Conservation (phyloP, 805 yeast species). For the Zygosaccharomyces kombuchaensis region DNA sequence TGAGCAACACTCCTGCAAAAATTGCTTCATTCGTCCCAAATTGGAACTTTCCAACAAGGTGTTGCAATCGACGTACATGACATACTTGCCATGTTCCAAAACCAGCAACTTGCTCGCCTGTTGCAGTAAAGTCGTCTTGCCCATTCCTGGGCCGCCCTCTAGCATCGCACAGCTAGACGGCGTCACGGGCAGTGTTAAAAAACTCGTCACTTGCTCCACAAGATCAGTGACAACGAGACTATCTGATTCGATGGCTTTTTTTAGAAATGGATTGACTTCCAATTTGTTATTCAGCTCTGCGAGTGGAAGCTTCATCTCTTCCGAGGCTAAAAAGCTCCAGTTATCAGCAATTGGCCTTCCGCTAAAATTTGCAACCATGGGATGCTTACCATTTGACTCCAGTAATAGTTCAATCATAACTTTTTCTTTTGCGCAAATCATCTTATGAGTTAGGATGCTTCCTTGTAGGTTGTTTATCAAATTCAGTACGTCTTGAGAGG, state of each 20-base stretch:
- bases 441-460: slow-evolving; percentile 18
- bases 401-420: slow-evolving; percentile 15
- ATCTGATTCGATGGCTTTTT: neutral
- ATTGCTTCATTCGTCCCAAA: slow-evolving; percentile 39
- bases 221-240: slow-evolving; percentile 2
- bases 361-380: slow-evolving; percentile 5
- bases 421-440: slow-evolving; percentile 10
- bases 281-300: neutral
- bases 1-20: slow-evolving; percentile 40
- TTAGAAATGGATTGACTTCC: neutral
- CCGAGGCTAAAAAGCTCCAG: slow-evolving; percentile 6
- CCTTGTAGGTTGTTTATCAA: slow-evolving; percentile 6
- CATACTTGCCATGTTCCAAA: slow-evolving; percentile 38
- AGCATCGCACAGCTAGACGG: slow-evolving; percentile 50
- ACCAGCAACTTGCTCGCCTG: slow-evolving; percentile 39
- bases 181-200: slow-evolving; percentile 18
- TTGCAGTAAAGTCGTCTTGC: slow-evolving; percentile 59
- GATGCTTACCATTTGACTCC: slow-evolving; percentile 13
- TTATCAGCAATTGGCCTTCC: neutral
- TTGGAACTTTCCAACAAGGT: slow-evolving; percentile 31
- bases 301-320: slow-evolving; percentile 4
- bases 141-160: slow-evolving; percentile 76
- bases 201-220: slow-evolving; percentile 2
- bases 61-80: slow-evolving; percentile 51
- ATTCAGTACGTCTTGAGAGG: slow-evolving; percentile 8